Base-by-base conservation (phyloP, 2,329 filamentous ascomycete genomes). In the Tolypocladium nubicola region DNA sequence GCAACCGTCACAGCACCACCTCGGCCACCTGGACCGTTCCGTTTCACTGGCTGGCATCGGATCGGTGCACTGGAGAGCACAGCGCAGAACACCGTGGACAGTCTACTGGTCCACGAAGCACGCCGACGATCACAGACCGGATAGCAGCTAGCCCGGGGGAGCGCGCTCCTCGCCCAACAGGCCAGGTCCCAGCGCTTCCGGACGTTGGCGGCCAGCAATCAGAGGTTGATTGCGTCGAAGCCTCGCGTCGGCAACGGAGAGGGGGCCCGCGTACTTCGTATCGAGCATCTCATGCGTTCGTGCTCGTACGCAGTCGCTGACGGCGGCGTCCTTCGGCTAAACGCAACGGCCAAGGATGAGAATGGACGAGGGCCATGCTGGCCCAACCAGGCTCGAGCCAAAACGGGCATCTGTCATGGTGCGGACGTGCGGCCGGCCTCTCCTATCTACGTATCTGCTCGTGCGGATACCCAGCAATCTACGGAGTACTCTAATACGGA, bases 401-500 rank as follows among this genome's bases (percentile, higher is more conserved):
- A 47, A 55, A 57, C 41, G 55, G 56, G 59, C 53, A 56, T 52
- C 49, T 37, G 56, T 45, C 59, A 57, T 55, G 54, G 59, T 61
- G 58, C 54, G 58, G 54, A 57, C 54, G 59, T 61, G 56, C 60
- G 60, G 60, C 58, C 60, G 59, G 60, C 58, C 53, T n/a, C 30
- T 3, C 47, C 30, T 21, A 21, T 21, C 26, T 26, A 30, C 26
- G 26, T 26, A 26, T 26, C 23, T n/a, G n/a, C n/a, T 26, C 23
- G 23, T 26, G 23, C 23, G 23, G 23, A 3, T 26, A 26, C 23
- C 4, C 23, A 30, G 26, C 6, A 33, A 33, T 33, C 30, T 33
- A 33, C 30, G 26, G 26, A 26, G 26, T 26, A 30, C 26, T 30
- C 26, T 30, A 30, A 30, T 30, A 30, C 26, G 26, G 26, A 30